Conservation (phyloP, 1,139 yeast genomes). For the Debaryomyces robertsiae region DNA sequence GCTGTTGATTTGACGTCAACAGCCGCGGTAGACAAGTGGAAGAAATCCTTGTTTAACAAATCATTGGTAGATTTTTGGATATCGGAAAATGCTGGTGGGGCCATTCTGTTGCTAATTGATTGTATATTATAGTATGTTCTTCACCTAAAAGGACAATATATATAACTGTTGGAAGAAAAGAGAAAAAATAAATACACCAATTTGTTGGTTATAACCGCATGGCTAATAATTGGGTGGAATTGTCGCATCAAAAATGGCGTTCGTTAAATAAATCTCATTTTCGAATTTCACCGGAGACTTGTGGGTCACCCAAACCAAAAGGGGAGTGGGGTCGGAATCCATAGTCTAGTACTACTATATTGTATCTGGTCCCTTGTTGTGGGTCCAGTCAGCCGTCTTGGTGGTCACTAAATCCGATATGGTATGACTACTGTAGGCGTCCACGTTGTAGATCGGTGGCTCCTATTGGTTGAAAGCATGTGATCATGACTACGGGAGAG, state of each 20-base stretch:
- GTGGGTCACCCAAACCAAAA: slow-evolving; percentile 8
- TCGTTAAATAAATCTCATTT: not conserved
- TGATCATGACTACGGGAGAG: not conserved
- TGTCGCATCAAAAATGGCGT: slow-evolving; percentile 8
- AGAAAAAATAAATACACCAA: slow-evolving; percentile 9
- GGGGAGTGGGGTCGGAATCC: slow-evolving; percentile 6
- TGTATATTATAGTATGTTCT: not conserved
- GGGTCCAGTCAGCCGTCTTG: too few relatives aligned
- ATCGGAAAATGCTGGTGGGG: slow-evolving; percentile 82
- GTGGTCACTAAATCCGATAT: not conserved
- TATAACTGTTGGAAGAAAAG: slow-evolving; percentile 12
- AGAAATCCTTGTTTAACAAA: slow-evolving; percentile 88
- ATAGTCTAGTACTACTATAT: not conserved
- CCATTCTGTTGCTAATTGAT: slow-evolving; percentile 26
- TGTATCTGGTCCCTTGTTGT: too few relatives aligned
- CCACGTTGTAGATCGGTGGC: not conserved
- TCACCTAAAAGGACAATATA: slow-evolving; percentile 6
- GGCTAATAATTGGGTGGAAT: slow-evolving; percentile 7
- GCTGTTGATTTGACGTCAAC: slow-evolving; percentile 91
- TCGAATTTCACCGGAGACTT: not conserved
- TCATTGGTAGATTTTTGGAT: slow-evolving; percentile 89
- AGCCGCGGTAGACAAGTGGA: slow-evolving; percentile 84
- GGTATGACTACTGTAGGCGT: not conserved
- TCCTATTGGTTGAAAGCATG: not conserved
- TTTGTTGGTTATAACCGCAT: slow-evolving; percentile 9